phyloP scores from a whole-genome alignment of 331 rosid species.

The Malus hybrid region DNA sequence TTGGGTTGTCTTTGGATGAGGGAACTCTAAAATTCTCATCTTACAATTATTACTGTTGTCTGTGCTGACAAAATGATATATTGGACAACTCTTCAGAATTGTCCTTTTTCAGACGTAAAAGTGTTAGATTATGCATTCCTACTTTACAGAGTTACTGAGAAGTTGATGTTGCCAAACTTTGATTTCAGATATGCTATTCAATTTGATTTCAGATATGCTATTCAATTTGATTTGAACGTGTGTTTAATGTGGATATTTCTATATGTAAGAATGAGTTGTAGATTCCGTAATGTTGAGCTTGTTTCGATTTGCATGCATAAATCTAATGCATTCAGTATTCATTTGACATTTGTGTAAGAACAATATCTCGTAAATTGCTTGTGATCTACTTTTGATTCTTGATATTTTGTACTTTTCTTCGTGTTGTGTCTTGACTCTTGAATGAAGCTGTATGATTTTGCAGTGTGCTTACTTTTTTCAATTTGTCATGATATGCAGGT shows the following conservation, averaged over 20 bases:
- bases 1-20: background rate
- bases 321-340: background rate
- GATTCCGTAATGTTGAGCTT: background rate
- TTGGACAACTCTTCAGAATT: background rate
- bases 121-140: no score
- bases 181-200: background rate
- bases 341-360: background rate
- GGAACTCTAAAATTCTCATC: background rate
- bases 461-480: background rate
- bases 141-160: no score
- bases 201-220: background rate
- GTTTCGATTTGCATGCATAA: background rate
- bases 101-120: no score
- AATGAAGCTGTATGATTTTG: background rate
- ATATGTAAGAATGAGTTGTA: background rate
- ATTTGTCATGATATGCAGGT: slow-evolving; percentile 48
- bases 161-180: background rate
- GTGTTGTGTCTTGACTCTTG: background rate
- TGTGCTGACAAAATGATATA: background rate
- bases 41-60: background rate
- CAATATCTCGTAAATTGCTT: background rate
- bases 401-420: background rate
- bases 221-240: background rate
- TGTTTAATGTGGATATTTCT: background rate
- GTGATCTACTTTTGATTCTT: background rate